Evolutionary conservation across 345 rosid species (phyloP).

Genomic region (Clausena lansium): DNA sequence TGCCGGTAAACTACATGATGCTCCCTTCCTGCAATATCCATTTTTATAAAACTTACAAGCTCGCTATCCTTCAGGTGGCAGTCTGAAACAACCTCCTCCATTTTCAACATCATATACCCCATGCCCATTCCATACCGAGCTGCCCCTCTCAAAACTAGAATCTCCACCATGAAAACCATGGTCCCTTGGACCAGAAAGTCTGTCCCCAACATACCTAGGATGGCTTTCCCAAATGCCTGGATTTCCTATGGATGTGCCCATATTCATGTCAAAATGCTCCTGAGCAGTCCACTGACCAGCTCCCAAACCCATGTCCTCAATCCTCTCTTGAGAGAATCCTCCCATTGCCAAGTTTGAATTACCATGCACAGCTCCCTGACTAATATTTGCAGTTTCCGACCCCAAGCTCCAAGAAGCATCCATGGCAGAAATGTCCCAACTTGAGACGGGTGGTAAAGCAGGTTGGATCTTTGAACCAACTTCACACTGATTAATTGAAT

Average conservation of each 20-base stretch:
- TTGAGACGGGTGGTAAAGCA: constrained; percentile 37
- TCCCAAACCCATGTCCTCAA: constrained; percentile 30
- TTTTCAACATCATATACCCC: constrained; percentile 32
- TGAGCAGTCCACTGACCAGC: constrained; percentile 36
- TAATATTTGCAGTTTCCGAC: constrained; percentile 34
- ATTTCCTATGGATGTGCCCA: constrained; percentile 27
- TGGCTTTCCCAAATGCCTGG: constrained; percentile 50
- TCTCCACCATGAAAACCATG: constrained; percentile 49
- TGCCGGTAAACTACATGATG: constrained; percentile 80
- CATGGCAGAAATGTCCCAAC: constrained; percentile 26
- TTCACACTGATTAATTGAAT: constrained; percentile 49
- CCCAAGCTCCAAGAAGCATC: constrained; percentile 43
- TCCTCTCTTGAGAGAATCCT: constrained; percentile 31
- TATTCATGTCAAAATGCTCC: constrained; percentile 36
- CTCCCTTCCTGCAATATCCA: constrained; percentile 78
- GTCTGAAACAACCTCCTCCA: constrained; percentile 43
- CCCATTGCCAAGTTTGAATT: constrained; percentile 29
- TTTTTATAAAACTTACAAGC: constrained; percentile 74
- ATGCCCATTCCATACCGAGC: constrained; percentile 44
- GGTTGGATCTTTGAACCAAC: constrained; percentile 47
- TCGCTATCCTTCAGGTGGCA: constrained; percentile 67
- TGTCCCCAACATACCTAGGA: constrained; percentile 41
- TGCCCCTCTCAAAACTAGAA: constrained; percentile 51
- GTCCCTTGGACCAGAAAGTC: constrained; percentile 50
- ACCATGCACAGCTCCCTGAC: constrained; percentile 45